A percentile compares a stretch with the other conserved stretches of the same genome.
These are phyloP conservation scores for Camelina neglecta DNA, from an alignment of 345 rosid species.

Conservation along the genomic window DNA sequence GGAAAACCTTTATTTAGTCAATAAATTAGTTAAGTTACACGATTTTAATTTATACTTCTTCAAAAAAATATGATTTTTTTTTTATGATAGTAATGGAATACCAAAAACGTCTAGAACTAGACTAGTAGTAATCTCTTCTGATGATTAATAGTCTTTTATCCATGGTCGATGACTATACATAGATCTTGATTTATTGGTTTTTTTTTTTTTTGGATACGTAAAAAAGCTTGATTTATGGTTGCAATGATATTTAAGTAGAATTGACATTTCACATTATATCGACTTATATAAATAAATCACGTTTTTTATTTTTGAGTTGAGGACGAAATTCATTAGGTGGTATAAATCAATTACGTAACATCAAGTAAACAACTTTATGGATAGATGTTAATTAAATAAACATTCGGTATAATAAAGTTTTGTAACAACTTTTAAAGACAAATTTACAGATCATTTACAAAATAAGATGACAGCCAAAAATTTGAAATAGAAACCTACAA, in stretches of 20 bases:
- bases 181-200: not conserved
- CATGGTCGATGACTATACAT: not conserved
- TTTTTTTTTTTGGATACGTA: no score
- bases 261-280: not conserved
- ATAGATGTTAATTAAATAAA: not conserved
- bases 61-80: not conserved
- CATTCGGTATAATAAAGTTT: not conserved
- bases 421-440: not conserved
- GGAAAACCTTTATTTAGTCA: no score
- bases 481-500: slow-evolving; percentile 29
- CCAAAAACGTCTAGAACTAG: not conserved
- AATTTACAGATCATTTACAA: not conserved
- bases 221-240: not conserved
- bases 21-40: no score
- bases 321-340: not conserved
- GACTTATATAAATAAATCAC: not conserved
- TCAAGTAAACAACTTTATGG: not conserved
- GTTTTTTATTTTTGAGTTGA: not conserved
- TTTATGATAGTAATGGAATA: no score
- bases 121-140: not conserved
- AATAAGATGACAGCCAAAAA: not conserved
- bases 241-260: not conserved
- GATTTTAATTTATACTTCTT: no score
- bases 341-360: not conserved
- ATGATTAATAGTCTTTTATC: no score